phyloP scores from a whole-genome alignment of 257 asterid species.

The Schizonepeta tenuifolia region DNA sequence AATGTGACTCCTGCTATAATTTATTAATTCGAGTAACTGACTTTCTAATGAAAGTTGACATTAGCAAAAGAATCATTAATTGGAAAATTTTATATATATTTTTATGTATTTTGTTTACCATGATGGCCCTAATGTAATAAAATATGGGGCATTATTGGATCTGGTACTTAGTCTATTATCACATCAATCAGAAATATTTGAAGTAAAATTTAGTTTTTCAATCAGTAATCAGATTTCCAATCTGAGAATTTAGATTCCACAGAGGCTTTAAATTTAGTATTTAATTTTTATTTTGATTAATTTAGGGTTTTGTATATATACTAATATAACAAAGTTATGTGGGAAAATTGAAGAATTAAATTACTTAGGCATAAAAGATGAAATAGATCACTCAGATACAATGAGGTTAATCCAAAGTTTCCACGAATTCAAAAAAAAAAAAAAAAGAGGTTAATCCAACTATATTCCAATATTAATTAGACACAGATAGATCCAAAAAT shows the following conservation, averaged over 20 bases:
- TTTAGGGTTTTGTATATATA: too few species aligned
- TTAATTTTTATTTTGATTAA: neutral
- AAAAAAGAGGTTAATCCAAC: slow-evolving; percentile 1
- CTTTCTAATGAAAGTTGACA: neutral
- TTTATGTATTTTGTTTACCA: neutral
- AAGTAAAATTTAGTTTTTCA: too few species aligned
- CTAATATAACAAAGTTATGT: too few species aligned
- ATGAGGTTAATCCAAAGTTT: too few species aligned
- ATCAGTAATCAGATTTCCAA: neutral
- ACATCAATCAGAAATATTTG: neutral
- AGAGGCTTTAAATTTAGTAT: neutral
- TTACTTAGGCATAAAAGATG: too few species aligned
- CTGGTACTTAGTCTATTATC: neutral
- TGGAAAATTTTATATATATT: neutral
- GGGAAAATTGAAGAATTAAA: too few species aligned
- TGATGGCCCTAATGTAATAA: neutral
- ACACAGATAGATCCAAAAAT: slow-evolving; percentile 3
- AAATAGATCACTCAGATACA: too few species aligned
- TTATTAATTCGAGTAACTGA: neutral
- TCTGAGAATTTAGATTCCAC: neutral
- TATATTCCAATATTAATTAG: neutral
- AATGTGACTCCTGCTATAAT: neutral
- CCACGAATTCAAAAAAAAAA: too few species aligned
- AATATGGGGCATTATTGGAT: slow-evolving; percentile 4
- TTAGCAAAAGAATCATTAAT: slow-evolving; percentile 1